Evolutionary conservation across 2,329 filamentous ascomycete genomes (phyloP).

Genomic region (Daldinia eschscholtzii): DNA sequence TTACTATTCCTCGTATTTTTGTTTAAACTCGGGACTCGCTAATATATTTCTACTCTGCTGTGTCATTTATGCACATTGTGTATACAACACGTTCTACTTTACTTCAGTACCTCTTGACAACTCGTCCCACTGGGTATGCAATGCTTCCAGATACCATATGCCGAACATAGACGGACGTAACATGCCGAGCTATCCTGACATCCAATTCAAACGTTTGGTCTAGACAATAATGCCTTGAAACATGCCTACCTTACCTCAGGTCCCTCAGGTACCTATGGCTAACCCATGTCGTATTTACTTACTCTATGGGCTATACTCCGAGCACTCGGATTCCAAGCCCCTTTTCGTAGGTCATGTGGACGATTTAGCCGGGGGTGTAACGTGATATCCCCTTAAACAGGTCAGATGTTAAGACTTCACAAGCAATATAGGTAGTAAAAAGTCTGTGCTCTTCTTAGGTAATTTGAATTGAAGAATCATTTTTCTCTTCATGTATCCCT

Average conservation of each 20-base stretch:
- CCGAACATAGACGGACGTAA: neutral
- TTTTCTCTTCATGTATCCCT: constrained; percentile 18
- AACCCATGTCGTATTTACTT: neutral
- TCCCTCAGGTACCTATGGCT: neutral
- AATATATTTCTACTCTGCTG: too few relatives aligned
- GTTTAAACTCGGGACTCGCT: too few relatives aligned
- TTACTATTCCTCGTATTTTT: neutral
- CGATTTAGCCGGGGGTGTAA: constrained; percentile 35
- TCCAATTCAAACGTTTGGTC: neutral
- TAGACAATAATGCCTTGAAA: neutral
- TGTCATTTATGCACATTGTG: too few relatives aligned
- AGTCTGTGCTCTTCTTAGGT: constrained; percentile 20
- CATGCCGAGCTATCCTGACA: neutral
- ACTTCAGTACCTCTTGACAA: neutral
- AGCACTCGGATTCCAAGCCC: neutral
- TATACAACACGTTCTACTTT: neutral
- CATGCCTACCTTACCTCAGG: neutral
- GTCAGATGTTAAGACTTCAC: constrained; percentile 1
- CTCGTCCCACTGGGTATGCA: neutral
- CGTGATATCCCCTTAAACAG: constrained; percentile 26
- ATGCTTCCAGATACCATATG: neutral
- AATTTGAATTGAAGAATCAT: constrained; percentile 28
- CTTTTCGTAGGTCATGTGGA: constrained; percentile 10
- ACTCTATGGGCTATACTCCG: neutral
- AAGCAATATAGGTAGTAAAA: neutral